Base-by-base conservation (phyloP, 176 grass and related monocot species). In the Tillandsia leiboldiana region DNA sequence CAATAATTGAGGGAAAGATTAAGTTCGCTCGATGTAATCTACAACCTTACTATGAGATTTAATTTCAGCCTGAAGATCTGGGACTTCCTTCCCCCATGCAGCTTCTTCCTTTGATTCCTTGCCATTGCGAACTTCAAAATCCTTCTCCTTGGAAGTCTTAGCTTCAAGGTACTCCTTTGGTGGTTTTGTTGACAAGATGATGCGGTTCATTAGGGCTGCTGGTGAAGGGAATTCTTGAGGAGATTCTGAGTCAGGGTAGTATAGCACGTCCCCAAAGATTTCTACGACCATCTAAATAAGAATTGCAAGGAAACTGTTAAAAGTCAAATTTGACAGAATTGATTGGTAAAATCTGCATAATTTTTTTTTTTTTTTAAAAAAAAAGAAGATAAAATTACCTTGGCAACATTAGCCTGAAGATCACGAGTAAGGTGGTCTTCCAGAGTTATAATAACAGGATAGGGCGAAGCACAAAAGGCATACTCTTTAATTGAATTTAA, bases 361-460 rank as follows among this genome's bases (percentile, higher is more conserved):
- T n/a, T n/a, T n/a, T n/a, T n/a, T n/a, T 63, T 71, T 72, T 62
- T 71, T 81, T 68, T 47, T 49, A 75, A 65, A 29, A 66, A 70
- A n/a, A 29, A 66, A 70, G 12, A 79, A 53, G 64, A 82, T 70
- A 61, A 70, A 83, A 65, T 83, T 85, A 96, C 92, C 88, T 89
- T 84, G 53, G 92, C 92, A 72, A 97, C 94, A 90, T 87, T 93
- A 17, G 82, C 89, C 82, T 97, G 89, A 72, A 93, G 89, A 74
- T 97, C 82, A 79, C 79, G 69, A 75, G 89, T 90, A 58, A 97
- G 89, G 72, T 97, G 94, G 70, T 97, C 94, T 75, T 97, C 89
- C 77, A 97, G 83, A 77, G 94, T 97, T 72, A 97, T 97, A 65
- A 97, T 93, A 65, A 97, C 94, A 82, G 94, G 94, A 77, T 87